These are phyloP conservation scores for Penicillium odoratum DNA, from an alignment of 495 filamentous ascomycete species.

Conservation along the genomic window DNA sequence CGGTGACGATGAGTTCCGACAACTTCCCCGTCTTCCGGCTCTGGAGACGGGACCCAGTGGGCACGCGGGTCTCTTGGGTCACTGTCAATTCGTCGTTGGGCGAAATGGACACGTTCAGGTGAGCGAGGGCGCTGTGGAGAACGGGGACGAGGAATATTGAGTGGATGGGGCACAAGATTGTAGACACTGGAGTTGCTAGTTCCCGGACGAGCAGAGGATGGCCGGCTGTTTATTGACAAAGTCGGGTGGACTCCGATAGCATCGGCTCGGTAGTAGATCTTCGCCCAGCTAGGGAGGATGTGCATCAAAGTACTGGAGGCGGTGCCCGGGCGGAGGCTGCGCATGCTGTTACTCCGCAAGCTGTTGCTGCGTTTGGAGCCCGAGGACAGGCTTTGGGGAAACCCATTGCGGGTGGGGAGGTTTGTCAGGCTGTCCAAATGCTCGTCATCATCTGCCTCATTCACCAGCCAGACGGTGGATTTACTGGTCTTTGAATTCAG, in stretches of 20 bases:
- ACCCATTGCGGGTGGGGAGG: slow-evolving; percentile 38
- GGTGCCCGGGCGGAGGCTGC: slow-evolving; percentile 42
- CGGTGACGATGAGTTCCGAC: slow-evolving; percentile 27
- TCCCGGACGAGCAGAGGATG: slow-evolving; percentile 29
- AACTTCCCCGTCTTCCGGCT: slow-evolving; percentile 22
- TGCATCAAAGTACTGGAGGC: slow-evolving; percentile 57
- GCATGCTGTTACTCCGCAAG: slow-evolving; percentile 32
- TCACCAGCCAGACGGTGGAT: slow-evolving; percentile 50
- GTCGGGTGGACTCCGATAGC: slow-evolving; percentile 32
- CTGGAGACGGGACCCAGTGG: slow-evolving; percentile 40
- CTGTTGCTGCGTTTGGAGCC: slow-evolving; percentile 43
- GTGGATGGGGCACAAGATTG: slow-evolving; percentile 32
- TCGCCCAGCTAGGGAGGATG: slow-evolving; percentile 46
- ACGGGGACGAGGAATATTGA: slow-evolving; percentile 25
- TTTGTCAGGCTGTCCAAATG: slow-evolving; percentile 43
- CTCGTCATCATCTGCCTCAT: slow-evolving; percentile 39
- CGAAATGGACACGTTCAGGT: slow-evolving; percentile 5
- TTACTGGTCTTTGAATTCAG: slow-evolving; percentile 9
- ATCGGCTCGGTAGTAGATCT: slow-evolving; percentile 48
- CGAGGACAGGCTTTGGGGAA: slow-evolving; percentile 36
- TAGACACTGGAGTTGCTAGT: slow-evolving; percentile 36
- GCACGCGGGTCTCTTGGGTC: slow-evolving; percentile 47
- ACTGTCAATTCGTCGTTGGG: slow-evolving; percentile 28
- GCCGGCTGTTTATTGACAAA: slow-evolving; percentile 34
- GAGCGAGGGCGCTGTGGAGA: slow-evolving; percentile 24